Percentiles rank a stretch among this genome's conserved stretches.
phyloP scores from a whole-genome alignment of 2,329 filamentous ascomycete species.

The Intubia oerlemansii region DNA sequence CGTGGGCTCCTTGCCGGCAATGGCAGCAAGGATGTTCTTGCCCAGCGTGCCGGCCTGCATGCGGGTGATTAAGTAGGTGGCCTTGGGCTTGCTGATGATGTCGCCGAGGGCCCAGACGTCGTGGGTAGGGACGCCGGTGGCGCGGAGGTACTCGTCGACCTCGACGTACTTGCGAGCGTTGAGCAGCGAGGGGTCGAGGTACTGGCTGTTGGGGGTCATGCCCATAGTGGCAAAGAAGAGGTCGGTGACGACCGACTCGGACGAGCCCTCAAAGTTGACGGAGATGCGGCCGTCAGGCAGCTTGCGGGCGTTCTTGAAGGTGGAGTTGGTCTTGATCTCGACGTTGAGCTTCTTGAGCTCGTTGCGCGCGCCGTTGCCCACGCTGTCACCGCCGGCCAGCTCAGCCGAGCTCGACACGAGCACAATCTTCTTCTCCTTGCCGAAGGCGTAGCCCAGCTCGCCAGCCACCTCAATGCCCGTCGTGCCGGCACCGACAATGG shows the following conservation, averaged over 20 bases:
- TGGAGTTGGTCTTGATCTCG: constrained; percentile 19
- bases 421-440: constrained; percentile 20
- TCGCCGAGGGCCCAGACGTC: constrained; percentile 32
- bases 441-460: constrained; percentile 30
- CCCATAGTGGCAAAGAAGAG: constrained; percentile 30
- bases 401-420: constrained; percentile 21
- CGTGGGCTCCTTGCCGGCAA: constrained; percentile 21
- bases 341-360: constrained; percentile 34
- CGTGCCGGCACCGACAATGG: constrained; percentile 32
- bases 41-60: constrained; percentile 31
- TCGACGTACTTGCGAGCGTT: constrained; percentile 22
- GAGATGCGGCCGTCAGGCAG: constrained; percentile 23
- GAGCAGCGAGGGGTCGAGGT: constrained; percentile 22
- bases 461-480: constrained; percentile 34
- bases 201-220: constrained; percentile 31
- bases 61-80: constrained; percentile 21
- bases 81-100: constrained; percentile 25
- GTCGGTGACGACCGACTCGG: constrained; percentile 27
- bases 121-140: constrained; percentile 17
- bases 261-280: constrained; percentile 21
- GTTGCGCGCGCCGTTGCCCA: constrained; percentile 17
- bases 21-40: constrained; percentile 28
- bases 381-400: constrained; percentile 24
- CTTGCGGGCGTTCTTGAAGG: constrained; percentile 16
- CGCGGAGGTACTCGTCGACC: constrained; percentile 29